Conservation (phyloP, 1,284 basidiomycete species). For the Waitea zeae region DNA sequence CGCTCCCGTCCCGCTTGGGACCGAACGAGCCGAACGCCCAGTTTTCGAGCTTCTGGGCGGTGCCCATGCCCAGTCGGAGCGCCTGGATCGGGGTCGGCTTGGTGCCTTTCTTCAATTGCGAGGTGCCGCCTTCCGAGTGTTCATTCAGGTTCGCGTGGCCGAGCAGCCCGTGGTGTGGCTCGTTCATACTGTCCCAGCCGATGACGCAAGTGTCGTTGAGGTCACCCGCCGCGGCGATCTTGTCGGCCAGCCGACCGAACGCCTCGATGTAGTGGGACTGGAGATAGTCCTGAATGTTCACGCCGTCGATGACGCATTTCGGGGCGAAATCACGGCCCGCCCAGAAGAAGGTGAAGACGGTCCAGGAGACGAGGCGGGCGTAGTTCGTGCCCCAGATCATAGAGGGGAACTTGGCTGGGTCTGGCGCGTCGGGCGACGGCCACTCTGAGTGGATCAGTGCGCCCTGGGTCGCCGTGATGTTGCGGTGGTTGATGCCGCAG, state of each 20-base stretch:
- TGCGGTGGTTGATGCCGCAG: slow-evolving; percentile 79
- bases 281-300: slow-evolving; percentile 91
- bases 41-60: slow-evolving; percentile 69
- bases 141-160: slow-evolving; percentile 59
- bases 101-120: slow-evolving; percentile 71
- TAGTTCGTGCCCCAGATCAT: slow-evolving; percentile 99
- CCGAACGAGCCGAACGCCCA: slow-evolving; percentile 76
- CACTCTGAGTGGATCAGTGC: slow-evolving; percentile 87
- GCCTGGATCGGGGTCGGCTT: slow-evolving; percentile 78
- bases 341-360: slow-evolving; percentile 90
- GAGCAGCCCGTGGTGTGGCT: slow-evolving; percentile 81
- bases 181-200: slow-evolving; percentile 95
- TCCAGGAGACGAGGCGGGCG: slow-evolving; percentile 74
- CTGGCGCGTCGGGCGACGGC: slow-evolving; percentile 38
- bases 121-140: slow-evolving; percentile 49
- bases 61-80: slow-evolving; percentile 78
- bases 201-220: slow-evolving; percentile 79
- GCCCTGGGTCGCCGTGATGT: slow-evolving; percentile 73
- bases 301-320: slow-evolving; percentile 78
- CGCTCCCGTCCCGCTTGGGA: slow-evolving; percentile 54
- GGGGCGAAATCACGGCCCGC: slow-evolving; percentile 84
- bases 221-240: slow-evolving; percentile 55
- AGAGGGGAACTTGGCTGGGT: slow-evolving; percentile 64
- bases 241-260: slow-evolving; percentile 56
- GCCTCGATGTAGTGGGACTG: slow-evolving; percentile 78